Percentiles rank a stretch among this genome's conserved stretches.
phyloP scores from a whole-genome alignment of 1,284 basidiomycete species.

The Ceratobasidium sp. region DNA sequence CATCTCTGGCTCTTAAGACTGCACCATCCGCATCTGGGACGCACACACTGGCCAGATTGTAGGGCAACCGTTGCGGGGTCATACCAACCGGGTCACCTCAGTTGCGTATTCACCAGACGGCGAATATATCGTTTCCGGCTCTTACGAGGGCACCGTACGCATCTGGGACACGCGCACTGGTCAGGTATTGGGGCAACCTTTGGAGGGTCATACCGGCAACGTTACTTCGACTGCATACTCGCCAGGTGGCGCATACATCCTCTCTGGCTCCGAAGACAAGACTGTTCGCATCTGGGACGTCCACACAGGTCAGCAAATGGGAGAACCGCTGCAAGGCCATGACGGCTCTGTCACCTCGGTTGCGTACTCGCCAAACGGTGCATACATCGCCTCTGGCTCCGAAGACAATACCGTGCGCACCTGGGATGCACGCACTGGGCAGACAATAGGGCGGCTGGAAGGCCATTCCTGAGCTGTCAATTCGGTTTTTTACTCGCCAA shows the following conservation, averaged over 20 bases:
- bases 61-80: no score
- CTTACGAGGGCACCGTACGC: conserved; percentile 2
- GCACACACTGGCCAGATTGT: background rate
- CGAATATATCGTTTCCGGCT: conserved; percentile 14
- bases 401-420: no score
- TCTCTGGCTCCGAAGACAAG: background rate
- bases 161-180: conserved; percentile 13
- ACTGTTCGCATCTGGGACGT: conserved; percentile 16
- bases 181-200: background rate
- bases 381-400: no score
- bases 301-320: background rate
- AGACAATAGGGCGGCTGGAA: no score
- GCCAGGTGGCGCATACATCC: background rate
- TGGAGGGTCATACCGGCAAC: background rate
- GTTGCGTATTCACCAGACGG: conserved; percentile 13
- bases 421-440: no score
- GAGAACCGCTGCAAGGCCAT: conserved; percentile 13
- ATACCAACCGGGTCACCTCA: no score
- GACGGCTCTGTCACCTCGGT: background rate
- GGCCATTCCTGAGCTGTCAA: no score
- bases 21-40: background rate
- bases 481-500: no score
- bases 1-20: no score
- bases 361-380: conserved; percentile 9
- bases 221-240: background rate